Base-by-base conservation (phyloP, 371 early-diverging fungal genomes). In the Rhizopus microsporus region DNA sequence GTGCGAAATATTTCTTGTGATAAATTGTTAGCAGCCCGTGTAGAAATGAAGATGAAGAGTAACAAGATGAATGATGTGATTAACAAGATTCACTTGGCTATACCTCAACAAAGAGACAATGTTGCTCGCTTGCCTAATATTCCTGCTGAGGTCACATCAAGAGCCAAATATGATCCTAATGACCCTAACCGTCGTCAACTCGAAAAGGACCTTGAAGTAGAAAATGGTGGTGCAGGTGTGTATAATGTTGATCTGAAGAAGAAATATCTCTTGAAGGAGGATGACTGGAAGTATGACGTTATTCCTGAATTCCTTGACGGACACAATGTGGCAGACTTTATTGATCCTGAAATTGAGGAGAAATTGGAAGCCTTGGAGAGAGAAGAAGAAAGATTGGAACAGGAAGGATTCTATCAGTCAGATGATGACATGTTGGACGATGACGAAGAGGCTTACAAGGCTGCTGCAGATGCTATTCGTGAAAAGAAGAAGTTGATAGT, bases 221-320 rank as follows among this genome's bases (percentile, higher is more conserved):
- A 93, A 59, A 70, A 81, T 52, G 99, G 99, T 47, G 99, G 98
- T 48, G 90, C 98, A 38, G 99, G 99, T 78, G 97, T 98, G 13
- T 96, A 88, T 80, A 95, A 83, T 69, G 87, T 93, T 40, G 92
- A 98, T 67, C 81, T 97, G 63, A 93, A 95, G 81, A 93, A 91
- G 82, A 78, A 78, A 53, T 97, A 98, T 80, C 45, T 87, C 65
- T 84, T 97, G 57, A 85, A 74, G 17, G 74, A 91, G 54, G 87
- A 86, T 51, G 98, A 98, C 35, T 98, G 99, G 97, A 98, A 95
- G 79, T 89, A 99, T 77, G 99, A 99, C 75, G 77, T 80, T 48
- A 96, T 99, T 59, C 99, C 99, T 44, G 99, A 99, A 81, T 95
- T 99, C 78, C 89, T 94, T 87, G 93, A 99, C 71, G 99, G 99